These are phyloP conservation scores for Aciculoconidium aculeatum DNA, from an alignment of 805 yeast genomes.

Conservation along the genomic window DNA sequence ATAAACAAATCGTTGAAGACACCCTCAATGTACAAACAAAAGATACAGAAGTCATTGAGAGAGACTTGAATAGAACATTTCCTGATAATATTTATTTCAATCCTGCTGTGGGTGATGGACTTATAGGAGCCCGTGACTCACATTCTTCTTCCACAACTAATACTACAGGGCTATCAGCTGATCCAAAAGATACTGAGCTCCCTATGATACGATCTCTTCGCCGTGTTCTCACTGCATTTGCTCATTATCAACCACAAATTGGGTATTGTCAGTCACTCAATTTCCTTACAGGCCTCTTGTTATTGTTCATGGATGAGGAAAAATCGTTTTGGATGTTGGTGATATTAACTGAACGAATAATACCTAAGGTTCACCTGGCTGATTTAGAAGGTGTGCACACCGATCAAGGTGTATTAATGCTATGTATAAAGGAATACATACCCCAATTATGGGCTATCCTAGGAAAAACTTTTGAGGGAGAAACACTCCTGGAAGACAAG, in stretches of 20 bases:
- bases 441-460: conserved; percentile 71
- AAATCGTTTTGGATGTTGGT: conserved; percentile 94
- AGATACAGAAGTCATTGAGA: conserved; percentile 88
- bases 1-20: conserved; percentile 59
- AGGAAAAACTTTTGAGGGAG: conserved; percentile 35
- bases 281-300: conserved; percentile 80
- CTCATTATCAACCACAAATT: conserved; percentile 78
- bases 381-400: conserved; percentile 90
- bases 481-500: conserved; percentile 36
- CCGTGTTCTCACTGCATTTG: conserved; percentile 76
- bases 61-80: conserved; percentile 89
- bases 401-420: conserved; percentile 90
- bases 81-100: conserved; percentile 88
- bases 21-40: conserved; percentile 51
- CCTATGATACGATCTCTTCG: conserved; percentile 66
- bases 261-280: conserved; percentile 97
- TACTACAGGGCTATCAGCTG: conserved; percentile 2
- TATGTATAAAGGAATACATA: conserved; percentile 75
- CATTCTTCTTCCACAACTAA: conserved; percentile 2
- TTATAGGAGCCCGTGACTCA: conserved; percentile 2
- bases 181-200: too few species aligned
- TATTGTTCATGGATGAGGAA: conserved; percentile 86
- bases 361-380: conserved; percentile 89
- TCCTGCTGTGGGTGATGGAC: conserved; percentile 19
- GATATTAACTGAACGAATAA: conserved; percentile 73